Evolutionary conservation across 495 filamentous ascomycete species (phyloP).

Genomic region (Pyrenula massariospora): DNA sequence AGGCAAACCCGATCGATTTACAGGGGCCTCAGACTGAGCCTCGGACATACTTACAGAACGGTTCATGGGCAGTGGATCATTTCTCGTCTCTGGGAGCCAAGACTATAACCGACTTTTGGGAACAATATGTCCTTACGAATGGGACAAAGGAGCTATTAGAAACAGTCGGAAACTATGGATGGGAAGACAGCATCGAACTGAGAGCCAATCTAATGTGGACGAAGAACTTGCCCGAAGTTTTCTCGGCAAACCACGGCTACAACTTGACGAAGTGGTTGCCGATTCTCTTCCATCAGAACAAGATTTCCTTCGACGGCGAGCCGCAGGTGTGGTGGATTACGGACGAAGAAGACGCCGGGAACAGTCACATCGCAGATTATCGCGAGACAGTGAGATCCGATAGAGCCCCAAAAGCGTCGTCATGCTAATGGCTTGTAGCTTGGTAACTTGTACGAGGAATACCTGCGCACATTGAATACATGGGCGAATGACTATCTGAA

Average conservation of each 20-base stretch:
- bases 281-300: too few species aligned
- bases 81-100: slow-evolving; percentile 30
- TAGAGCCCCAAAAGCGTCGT: too few species aligned
- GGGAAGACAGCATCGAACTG: slow-evolving; percentile 41
- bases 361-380: slow-evolving; percentile 23
- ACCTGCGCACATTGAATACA: slow-evolving; percentile 16
- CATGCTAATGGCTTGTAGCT: too few species aligned
- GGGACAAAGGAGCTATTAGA: slow-evolving; percentile 18
- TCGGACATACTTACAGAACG: too few species aligned
- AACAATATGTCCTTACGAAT: slow-evolving; percentile 25
- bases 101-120: slow-evolving; percentile 30
- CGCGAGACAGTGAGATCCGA: too few species aligned
- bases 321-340: too few species aligned
- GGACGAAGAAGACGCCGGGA: too few species aligned
- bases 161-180: slow-evolving; percentile 30
- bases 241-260: slow-evolving; percentile 22
- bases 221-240: slow-evolving; percentile 25
- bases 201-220: slow-evolving; percentile 30
- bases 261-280: slow-evolving; percentile 13
- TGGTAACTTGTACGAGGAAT: too few species aligned
- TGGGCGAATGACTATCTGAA: slow-evolving; percentile 22
- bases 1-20: too few species aligned
- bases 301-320: too few species aligned
- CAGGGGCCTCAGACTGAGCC: too few species aligned
- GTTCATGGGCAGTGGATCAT: slow-evolving; percentile 38